Percentiles rank a stretch among this genome's conserved stretches.
Conservation (phyloP, 2,329 filamentous ascomycete genomes). For the Botryosphaeria dothidea region DNA sequence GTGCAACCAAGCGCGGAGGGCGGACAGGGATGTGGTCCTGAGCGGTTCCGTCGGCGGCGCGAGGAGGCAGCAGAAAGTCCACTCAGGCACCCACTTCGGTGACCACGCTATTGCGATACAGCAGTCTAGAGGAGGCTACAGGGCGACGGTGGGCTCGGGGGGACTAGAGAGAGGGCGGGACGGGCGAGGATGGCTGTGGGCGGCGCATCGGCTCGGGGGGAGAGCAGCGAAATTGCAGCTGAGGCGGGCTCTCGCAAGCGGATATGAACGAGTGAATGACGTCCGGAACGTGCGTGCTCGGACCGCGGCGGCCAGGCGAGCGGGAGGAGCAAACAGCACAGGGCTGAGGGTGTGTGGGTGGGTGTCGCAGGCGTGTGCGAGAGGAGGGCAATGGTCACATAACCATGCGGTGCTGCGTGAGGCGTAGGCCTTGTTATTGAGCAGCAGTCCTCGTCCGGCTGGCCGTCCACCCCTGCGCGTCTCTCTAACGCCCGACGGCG, state of each 20-base stretch:
- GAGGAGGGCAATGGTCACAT: not conserved
- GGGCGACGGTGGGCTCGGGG: conserved; percentile 4
- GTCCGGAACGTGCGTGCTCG: conserved; percentile 1
- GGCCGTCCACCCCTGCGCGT: conserved; percentile 5
- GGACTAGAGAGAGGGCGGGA: conserved; percentile 8
- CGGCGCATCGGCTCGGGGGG: conserved; percentile 12
- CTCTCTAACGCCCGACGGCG: conserved; percentile 6
- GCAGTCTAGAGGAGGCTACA: conserved; percentile 1
- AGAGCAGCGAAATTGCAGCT: conserved; percentile 12
- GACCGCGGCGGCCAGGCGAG: not conserved
- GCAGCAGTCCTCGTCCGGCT: not conserved
- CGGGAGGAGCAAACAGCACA: not conserved
- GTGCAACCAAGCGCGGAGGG: conserved; percentile 6
- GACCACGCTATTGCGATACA: not conserved
- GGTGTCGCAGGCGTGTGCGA: not conserved
- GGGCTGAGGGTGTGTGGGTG: not conserved
- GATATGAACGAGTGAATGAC: conserved; percentile 10
- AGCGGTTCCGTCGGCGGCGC: conserved; percentile 5
- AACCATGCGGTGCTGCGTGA: conserved; percentile 6
- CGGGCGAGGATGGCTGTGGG: not conserved
- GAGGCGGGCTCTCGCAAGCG: conserved; percentile 1
- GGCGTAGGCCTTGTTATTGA: conserved; percentile 10
- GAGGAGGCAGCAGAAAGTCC: conserved; percentile 6
- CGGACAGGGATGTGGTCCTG: conserved; percentile 14
- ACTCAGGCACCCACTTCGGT: conserved; percentile 5